Percentiles rank a stretch among this genome's conserved stretches.
Evolutionary conservation across 1,139 yeast species (phyloP).

Genomic region (Zygosaccharomyces sapae): DNA sequence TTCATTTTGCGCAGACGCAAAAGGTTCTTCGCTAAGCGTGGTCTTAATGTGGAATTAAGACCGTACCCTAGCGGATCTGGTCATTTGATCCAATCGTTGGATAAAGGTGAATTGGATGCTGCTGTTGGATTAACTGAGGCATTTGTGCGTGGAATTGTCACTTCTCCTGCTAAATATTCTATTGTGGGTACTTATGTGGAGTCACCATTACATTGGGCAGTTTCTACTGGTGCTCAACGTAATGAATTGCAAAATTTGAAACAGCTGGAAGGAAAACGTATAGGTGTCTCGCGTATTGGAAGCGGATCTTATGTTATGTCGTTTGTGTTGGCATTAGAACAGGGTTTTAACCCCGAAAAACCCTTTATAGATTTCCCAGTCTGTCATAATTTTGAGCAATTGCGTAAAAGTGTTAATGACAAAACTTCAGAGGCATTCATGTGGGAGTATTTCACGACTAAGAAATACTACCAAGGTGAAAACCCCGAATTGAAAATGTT

Average conservation of each 20-base stretch:
- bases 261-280: slow-evolving; percentile 56
- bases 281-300: slow-evolving; percentile 87
- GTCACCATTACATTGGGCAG: slow-evolving; percentile 87
- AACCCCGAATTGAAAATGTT: slow-evolving; percentile 69
- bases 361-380: slow-evolving; percentile 55
- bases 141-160: slow-evolving; percentile 74
- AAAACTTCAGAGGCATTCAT: slow-evolving; percentile 74
- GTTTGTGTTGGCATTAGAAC: slow-evolving; percentile 68
- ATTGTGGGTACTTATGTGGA: slow-evolving; percentile 78
- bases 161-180: slow-evolving; percentile 52
- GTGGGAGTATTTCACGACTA: slow-evolving; percentile 94
- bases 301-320: slow-evolving; percentile 92
- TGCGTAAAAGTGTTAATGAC: slow-evolving; percentile 74
- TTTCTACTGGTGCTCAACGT: slow-evolving; percentile 67
- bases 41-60: slow-evolving; percentile 55
- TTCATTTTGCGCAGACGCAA: slow-evolving; percentile 63
- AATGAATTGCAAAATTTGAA: slow-evolving; percentile 47
- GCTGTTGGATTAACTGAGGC: slow-evolving; percentile 92
- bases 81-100: slow-evolving; percentile 69
- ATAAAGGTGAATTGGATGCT: slow-evolving; percentile 60
- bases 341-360: slow-evolving; percentile 38
- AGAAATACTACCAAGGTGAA: slow-evolving; percentile 66
- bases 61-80: slow-evolving; percentile 89
- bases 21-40: slow-evolving; percentile 49
- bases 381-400: slow-evolving; percentile 63